phyloP scores from a whole-genome alignment of 306 rosid species.

The Inga leiocalycina region DNA sequence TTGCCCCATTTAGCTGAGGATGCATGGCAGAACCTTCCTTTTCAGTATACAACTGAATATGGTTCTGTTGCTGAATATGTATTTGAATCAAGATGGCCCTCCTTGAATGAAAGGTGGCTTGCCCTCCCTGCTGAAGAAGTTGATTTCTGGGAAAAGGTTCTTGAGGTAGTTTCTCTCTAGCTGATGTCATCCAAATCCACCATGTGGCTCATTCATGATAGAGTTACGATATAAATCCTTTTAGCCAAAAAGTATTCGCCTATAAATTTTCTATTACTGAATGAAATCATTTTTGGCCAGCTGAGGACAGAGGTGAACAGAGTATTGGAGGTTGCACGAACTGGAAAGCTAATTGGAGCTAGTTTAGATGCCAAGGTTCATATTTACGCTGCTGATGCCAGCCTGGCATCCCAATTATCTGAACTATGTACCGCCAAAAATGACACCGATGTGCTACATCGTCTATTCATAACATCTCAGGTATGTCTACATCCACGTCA shows the following conservation, averaged over 20 bases:
- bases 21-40: constrained; percentile 97
- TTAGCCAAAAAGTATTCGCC: not conserved
- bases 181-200: constrained; percentile 14
- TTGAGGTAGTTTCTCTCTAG: constrained; percentile 60
- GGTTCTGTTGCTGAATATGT: constrained; percentile 83
- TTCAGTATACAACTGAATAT: constrained; percentile 56
- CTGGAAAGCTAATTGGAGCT: constrained; percentile 79
- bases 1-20: constrained; percentile 99
- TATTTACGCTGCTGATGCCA: constrained; percentile 58
- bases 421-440: constrained; percentile 62
- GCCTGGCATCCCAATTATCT: constrained; percentile 62
- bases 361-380: constrained; percentile 94
- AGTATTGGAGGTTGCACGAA: constrained; percentile 86
- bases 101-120: constrained; percentile 71
- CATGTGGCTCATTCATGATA: constrained; percentile 16
- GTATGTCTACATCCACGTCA: constrained; percentile 41
- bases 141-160: constrained; percentile 81
- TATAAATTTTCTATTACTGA: constrained; percentile 29
- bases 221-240: constrained; percentile 12
- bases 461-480: constrained; percentile 90
- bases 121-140: constrained; percentile 69
- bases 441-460: constrained; percentile 75
- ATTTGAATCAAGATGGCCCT: constrained; percentile 94
- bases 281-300: constrained; percentile 50
- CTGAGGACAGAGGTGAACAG: constrained; percentile 91